Evolutionary conservation across 495 filamentous ascomycete genomes (phyloP), one percentile per base, ranked within the genome.

Genomic region (Rusavskia elegans): DNA sequence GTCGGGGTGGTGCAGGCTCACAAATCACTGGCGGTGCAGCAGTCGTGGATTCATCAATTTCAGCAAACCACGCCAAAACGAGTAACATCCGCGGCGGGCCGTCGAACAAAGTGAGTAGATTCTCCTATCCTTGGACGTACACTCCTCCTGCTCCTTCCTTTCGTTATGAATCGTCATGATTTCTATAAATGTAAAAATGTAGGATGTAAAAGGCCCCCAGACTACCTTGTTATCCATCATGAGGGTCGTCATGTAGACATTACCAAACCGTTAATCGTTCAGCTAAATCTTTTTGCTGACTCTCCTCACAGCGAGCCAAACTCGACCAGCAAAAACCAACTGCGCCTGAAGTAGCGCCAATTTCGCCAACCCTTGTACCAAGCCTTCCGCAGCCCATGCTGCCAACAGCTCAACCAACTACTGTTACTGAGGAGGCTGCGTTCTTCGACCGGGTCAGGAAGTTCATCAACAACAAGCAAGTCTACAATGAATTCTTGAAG

Each of bases 401-500:
- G 11, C 87, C 90, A 1, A 80, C 79, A 0, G 69, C 67, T 14
- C 71, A 69, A 5, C 78, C 79, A 1, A 76, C 80, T 20, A 75
- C 82, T 20, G 68, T 69, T 32, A 74, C 80, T 8, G 93, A 97
- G 41, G 89, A 96, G 57, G 70, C 96, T 29, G 80, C 82, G 1
- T 95, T 96, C 66, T 99, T 99, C 54, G 93, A 99, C 45, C 80
- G 88, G 14, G 88, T 92, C 45, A 96, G 94, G 76, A 99, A 99
- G 65, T 89, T 82, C 65, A 85, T 99, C 54, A 79, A 80, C 38
- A 97, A 97, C 63, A 86, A 94, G 61, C 83, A 84, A 51, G 84
- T 81, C 13, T 92, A 87, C 71, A 88, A 82, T 56, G 93, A 99
- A 60, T 97, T 97, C 65, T 69, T 97, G 54, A 97, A 97, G 67